A percentile compares a stretch with the other conserved stretches of the same genome.
phyloP scores from a whole-genome alignment of 1,284 basidiomycete genomes.

The Mycena citricolor region DNA sequence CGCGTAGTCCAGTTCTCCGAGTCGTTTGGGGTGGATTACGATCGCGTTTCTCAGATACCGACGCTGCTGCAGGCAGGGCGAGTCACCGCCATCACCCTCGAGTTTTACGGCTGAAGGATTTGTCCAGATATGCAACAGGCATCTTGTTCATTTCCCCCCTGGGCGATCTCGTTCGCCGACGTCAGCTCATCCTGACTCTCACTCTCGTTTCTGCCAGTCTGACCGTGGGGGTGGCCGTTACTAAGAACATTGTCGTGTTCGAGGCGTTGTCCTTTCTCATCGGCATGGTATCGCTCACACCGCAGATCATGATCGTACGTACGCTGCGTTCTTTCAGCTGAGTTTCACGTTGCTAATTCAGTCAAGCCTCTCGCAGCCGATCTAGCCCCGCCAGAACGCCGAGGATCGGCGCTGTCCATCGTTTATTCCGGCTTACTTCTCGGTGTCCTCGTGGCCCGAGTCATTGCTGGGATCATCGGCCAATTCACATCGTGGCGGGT shows the following conservation, averaged over 20 bases:
- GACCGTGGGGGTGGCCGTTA: constrained; percentile 57
- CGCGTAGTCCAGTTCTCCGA: constrained; percentile 51
- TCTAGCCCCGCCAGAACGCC: constrained; percentile 59
- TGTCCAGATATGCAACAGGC: constrained; percentile 54
- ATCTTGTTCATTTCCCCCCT: constrained; percentile 63
- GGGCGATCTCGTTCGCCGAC: constrained; percentile 65
- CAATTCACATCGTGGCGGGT: constrained; percentile 62
- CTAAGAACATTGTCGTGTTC: constrained; percentile 49
- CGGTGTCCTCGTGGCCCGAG: constrained; percentile 69
- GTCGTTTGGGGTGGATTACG: constrained; percentile 57
- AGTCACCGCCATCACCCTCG: not conserved
- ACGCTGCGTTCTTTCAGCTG: not conserved
- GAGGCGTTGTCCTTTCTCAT: constrained; percentile 57
- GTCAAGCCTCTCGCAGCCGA: constrained; percentile 57
- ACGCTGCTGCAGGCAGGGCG: constrained; percentile 50
- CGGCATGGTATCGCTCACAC: constrained; percentile 54
- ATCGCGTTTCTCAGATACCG: constrained; percentile 53
- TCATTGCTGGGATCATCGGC: constrained; percentile 66
- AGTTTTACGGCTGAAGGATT: not conserved
- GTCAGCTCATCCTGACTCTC: constrained; percentile 51
- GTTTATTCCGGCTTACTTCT: constrained; percentile 68
- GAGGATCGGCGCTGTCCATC: constrained; percentile 64
- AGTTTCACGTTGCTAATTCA: constrained; percentile 22
- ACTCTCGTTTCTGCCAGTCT: constrained; percentile 47
- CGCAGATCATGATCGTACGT: constrained; percentile 52